phyloP scores from a whole-genome alignment of 805 yeast genomes.

The Yarrowia yakushimensis region DNA sequence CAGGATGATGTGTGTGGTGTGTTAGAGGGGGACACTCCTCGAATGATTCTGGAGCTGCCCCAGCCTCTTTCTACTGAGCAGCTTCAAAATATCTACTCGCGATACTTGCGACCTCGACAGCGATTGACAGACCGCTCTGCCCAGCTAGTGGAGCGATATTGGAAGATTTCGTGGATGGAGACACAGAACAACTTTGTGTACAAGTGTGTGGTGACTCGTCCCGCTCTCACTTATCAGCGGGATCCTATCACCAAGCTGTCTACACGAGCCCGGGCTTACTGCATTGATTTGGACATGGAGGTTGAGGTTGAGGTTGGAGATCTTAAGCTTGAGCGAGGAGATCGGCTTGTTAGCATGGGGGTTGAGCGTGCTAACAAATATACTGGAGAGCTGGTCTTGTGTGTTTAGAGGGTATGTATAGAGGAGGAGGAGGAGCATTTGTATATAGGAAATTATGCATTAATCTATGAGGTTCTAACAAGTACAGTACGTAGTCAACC shows the following conservation, averaged over 20 bases:
- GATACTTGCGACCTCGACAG: conserved; percentile 1
- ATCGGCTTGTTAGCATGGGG: conserved; percentile 45
- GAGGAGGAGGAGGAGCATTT: background rate
- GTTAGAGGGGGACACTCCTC: background rate
- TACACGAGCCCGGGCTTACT: conserved; percentile 44
- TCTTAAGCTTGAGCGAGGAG: conserved; percentile 43
- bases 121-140: background rate
- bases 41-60: conserved; percentile 8
- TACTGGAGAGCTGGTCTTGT: conserved; percentile 43
- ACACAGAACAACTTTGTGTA: background rate
- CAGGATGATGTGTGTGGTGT: background rate
- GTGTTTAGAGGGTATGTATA: conserved; percentile 29
- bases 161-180: conserved; percentile 19
- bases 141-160: conserved; percentile 3
- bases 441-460: conserved; percentile 3
- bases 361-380: conserved; percentile 45
- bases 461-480: background rate
- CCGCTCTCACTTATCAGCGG: conserved; percentile 4
- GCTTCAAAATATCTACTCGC: background rate
- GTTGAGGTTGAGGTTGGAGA: conserved; percentile 42
- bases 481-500: background rate
- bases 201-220: conserved; percentile 21
- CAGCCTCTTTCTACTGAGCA: background rate
- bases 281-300: conserved; percentile 47
- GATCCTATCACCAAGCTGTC: background rate